Conservation (phyloP, 179 eudicot genomes). For the Silene vulgaris region DNA sequence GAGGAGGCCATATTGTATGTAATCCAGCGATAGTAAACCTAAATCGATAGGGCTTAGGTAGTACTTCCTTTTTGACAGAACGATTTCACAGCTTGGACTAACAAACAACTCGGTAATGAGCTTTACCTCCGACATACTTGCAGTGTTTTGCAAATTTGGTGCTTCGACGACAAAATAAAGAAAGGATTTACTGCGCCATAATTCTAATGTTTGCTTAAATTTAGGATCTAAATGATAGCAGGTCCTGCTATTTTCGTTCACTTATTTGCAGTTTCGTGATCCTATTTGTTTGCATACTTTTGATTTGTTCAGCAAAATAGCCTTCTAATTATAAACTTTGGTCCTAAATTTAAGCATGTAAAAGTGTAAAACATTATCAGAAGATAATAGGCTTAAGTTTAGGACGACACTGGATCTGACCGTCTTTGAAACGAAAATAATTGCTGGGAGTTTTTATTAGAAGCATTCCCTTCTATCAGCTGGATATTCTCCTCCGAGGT, state of each 20-base stretch:
- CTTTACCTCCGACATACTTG: background rate
- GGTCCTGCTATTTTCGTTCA: background rate
- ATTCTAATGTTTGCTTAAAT: background rate
- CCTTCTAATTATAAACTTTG: background rate
- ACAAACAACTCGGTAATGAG: background rate
- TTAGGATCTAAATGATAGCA: background rate
- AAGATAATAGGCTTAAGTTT: too few species aligned
- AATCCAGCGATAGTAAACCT: background rate
- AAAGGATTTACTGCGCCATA: too few species aligned
- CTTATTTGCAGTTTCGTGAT: background rate
- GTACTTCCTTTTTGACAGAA: background rate
- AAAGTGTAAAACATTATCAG: too few species aligned
- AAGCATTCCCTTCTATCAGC: too few species aligned
- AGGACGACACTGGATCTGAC: too few species aligned
- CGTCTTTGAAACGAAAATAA: too few species aligned
- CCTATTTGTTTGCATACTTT: background rate
- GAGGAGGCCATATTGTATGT: too few species aligned
- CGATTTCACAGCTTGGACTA: background rate
- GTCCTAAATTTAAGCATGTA: too few species aligned
- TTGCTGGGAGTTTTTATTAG: too few species aligned
- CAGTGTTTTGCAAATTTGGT: too few species aligned
- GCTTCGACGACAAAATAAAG: too few species aligned
- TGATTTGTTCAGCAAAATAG: background rate
- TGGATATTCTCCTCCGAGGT: too few species aligned
- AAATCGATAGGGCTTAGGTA: slow-evolving; percentile 1